Conservation (phyloP, 768 basidiomycete species). For the Suillus cothurnatus region DNA sequence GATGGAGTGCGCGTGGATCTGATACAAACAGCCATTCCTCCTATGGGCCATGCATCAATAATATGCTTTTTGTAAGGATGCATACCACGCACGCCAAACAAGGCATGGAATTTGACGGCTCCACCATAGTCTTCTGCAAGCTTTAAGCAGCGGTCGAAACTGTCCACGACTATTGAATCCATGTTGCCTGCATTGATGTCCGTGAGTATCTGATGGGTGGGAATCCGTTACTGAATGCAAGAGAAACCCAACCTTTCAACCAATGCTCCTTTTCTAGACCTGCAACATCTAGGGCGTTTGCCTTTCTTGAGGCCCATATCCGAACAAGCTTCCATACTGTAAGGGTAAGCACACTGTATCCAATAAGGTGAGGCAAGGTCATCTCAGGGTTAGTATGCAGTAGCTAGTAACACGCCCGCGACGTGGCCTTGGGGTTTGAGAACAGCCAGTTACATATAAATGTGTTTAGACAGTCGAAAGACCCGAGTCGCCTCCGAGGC, state of each 20-base stretch:
- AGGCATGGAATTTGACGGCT: slow-evolving; percentile 23
- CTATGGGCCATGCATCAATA: slow-evolving; percentile 14
- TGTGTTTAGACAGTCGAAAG: too few relatives aligned
- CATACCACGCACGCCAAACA: slow-evolving; percentile 22
- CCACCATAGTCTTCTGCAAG: slow-evolving; percentile 25
- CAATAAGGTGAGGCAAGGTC: not conserved
- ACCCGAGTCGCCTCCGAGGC: too few relatives aligned
- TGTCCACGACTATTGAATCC: not conserved
- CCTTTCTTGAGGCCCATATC: not conserved
- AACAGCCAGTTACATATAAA: too few relatives aligned
- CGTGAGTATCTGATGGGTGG: not conserved
- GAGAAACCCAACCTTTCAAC: not conserved
- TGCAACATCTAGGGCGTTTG: not conserved
- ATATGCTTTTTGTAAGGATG: slow-evolving; percentile 25
- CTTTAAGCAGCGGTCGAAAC: slow-evolving; percentile 8
- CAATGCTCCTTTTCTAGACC: not conserved
- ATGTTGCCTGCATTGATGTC: not conserved
- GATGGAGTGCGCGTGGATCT: slow-evolving; percentile 30
- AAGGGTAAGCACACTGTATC: not conserved
- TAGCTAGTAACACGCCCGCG: too few relatives aligned
- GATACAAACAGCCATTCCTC: slow-evolving; percentile 10
- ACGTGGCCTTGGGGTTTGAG: too few relatives aligned
- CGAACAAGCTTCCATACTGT: not conserved
- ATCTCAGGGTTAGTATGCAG: too few relatives aligned
- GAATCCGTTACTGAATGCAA: not conserved